phyloP scores from a whole-genome alignment of 306 rosid species.

The Astragalus membranaceus region DNA sequence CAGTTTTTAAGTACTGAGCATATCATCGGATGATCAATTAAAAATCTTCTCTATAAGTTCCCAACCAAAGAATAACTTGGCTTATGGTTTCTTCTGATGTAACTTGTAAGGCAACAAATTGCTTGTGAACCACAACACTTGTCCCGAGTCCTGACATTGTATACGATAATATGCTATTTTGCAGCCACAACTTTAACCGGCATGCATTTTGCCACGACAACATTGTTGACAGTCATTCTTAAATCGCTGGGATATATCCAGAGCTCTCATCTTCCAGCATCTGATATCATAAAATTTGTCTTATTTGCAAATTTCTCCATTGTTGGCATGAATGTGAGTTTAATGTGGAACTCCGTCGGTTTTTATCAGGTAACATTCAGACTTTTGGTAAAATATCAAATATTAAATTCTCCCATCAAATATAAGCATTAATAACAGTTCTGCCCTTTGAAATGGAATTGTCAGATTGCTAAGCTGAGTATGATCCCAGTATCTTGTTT shows the following conservation, averaged over 20 bases:
- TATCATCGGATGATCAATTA: constrained; percentile 1
- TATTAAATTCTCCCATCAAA: neutral
- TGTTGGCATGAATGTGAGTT: constrained; percentile 85
- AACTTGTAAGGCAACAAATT: constrained; percentile 4
- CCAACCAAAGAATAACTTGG: neutral
- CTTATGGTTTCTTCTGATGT: constrained; percentile 17
- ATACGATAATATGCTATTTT: constrained; percentile 20
- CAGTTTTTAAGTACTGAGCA: constrained; percentile 6
- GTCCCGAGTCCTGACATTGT: constrained; percentile 19
- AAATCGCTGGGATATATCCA: constrained; percentile 67
- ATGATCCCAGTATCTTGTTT: constrained; percentile 87
- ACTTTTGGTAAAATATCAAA: neutral
- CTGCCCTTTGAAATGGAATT: constrained; percentile 20
- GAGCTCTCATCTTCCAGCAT: constrained; percentile 54
- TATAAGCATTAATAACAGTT: constrained; percentile 14
- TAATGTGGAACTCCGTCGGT: constrained; percentile 93
- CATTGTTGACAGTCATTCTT: constrained; percentile 59
- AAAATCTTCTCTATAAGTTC: constrained; percentile 2
- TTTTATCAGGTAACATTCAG: constrained; percentile 61
- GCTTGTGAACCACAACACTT: constrained; percentile 6
- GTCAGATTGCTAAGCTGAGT: constrained; percentile 80
- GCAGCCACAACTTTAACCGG: constrained; percentile 89
- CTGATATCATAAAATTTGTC: constrained; percentile 72
- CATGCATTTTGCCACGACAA: constrained; percentile 72
- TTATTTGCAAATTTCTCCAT: constrained; percentile 81